These are phyloP conservation scores for Macrophomina pseudophaseolina DNA, from an alignment of 2,329 filamentous ascomycete genomes.

Conservation along the genomic window DNA sequence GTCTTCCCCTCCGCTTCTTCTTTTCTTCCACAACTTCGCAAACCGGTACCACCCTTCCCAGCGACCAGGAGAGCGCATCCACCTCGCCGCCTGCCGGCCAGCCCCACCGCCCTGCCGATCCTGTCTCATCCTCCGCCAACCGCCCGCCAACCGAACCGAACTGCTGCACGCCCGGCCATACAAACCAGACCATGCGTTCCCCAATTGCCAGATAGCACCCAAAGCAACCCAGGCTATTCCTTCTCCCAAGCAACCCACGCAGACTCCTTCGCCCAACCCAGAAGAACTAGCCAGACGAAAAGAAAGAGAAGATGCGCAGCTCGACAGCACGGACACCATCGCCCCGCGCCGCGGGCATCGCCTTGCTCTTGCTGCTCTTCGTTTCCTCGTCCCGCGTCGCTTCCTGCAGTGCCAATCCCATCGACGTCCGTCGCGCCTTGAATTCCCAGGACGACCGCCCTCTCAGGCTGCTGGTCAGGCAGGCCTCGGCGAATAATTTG, in stretches of 20 bases:
- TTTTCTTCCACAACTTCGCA: neutral
- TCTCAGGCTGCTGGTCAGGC: neutral
- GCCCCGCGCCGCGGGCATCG: neutral
- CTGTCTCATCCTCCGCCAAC: conserved; percentile 14
- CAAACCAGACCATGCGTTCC: conserved; percentile 6
- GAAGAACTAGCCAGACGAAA: neutral
- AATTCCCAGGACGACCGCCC: neutral
- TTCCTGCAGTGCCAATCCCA: conserved; percentile 5
- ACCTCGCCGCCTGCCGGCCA: neutral
- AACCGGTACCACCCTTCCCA: neutral
- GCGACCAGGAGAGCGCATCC: neutral
- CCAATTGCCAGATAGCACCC: neutral
- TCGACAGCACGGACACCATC: neutral
- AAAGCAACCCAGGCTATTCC: neutral
- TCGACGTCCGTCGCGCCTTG: neutral
- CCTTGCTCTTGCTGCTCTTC: conserved; percentile 5
- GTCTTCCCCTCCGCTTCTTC: neutral
- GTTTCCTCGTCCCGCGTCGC: conserved; percentile 4
- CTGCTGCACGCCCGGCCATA: neutral
- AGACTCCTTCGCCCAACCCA: neutral
- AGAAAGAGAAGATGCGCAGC: conserved; percentile 1
- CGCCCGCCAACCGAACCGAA: conserved; percentile 12
- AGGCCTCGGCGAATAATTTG: conserved; percentile 5
- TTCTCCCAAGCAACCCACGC: neutral
- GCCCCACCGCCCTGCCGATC: conserved; percentile 16